phyloP scores from a whole-genome alignment of 495 filamentous ascomycete species.

The Podospora pseudoanserina region DNA sequence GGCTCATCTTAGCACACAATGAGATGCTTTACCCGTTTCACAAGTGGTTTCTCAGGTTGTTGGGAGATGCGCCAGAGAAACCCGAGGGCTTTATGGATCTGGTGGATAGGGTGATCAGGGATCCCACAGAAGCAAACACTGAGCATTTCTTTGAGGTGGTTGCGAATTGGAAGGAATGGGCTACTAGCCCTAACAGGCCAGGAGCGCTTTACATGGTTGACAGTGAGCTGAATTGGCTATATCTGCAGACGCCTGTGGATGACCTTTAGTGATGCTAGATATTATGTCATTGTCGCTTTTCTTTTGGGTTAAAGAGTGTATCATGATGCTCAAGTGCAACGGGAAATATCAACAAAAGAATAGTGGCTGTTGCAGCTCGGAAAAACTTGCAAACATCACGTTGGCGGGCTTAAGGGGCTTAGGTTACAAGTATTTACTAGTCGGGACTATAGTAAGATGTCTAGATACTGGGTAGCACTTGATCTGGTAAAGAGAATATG shows the following conservation, averaged over 20 bases:
- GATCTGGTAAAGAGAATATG: no score
- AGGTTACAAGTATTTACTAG: not conserved
- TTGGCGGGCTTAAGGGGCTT: not conserved
- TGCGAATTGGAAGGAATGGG: conserved; percentile 18
- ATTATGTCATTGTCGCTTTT: not conserved
- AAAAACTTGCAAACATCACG: no score
- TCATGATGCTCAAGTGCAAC: no score
- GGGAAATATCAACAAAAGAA: no score
- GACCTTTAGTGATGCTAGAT: conserved; percentile 10
- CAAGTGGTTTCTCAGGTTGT: conserved; percentile 26
- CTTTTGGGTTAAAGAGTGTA: no score
- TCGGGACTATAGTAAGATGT: no score
- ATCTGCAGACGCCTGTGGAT: conserved; percentile 18
- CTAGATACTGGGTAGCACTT: no score
- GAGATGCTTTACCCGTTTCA: conserved; percentile 28
- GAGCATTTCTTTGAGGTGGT: conserved; percentile 19
- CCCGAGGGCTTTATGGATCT: conserved; percentile 21
- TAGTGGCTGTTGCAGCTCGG: no score
- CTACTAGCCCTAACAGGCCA: conserved; percentile 4
- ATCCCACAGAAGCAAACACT: conserved; percentile 16
- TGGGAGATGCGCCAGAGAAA: conserved; percentile 17
- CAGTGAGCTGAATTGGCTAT: conserved; percentile 28
- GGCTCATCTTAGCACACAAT: conserved; percentile 25
- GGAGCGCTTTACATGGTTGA: conserved; percentile 20
- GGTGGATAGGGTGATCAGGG: conserved; percentile 6